These are phyloP conservation scores for Ogataea nitratoaversa DNA, from an alignment of 805 yeast genomes.

Conservation along the genomic window DNA sequence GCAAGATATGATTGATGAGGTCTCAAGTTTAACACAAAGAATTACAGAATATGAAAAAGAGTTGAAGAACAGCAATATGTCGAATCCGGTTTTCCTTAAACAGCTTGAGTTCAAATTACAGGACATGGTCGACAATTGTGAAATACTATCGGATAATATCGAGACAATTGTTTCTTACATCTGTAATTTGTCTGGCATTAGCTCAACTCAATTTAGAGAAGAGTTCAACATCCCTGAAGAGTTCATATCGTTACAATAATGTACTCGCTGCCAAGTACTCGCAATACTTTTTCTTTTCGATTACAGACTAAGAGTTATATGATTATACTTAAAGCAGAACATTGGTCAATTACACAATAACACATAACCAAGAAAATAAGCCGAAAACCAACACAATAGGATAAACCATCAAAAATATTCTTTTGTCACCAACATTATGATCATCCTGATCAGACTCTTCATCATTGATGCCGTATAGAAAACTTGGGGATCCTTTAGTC, in stretches of 20 bases:
- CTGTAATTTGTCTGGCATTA: conserved; percentile 27
- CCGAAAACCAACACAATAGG: conserved; percentile 52
- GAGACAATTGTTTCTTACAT: conserved; percentile 37
- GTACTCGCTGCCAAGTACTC: conserved; percentile 15
- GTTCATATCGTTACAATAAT: conserved; percentile 15
- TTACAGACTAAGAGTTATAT: too few species aligned
- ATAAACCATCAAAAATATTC: conserved; percentile 48
- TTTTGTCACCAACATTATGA: conserved; percentile 48
- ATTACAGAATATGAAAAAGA: neutral
- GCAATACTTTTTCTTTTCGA: conserved; percentile 14
- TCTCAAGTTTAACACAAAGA: neutral
- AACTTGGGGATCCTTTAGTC: conserved; percentile 19
- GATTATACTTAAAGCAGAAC: too few species aligned
- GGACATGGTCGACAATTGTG: conserved; percentile 8
- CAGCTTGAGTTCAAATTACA: neutral
- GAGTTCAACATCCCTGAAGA: conserved; percentile 45
- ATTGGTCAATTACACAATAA: conserved; percentile 43
- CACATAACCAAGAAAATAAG: conserved; percentile 50
- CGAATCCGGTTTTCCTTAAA: conserved; percentile 1
- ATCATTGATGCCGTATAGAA: conserved; percentile 8
- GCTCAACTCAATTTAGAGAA: conserved; percentile 26
- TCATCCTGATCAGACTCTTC: conserved; percentile 12
- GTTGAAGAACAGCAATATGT: neutral
- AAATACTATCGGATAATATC: conserved; percentile 34
- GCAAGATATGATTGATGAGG: conserved; percentile 8